Evolutionary conservation across 179 eudicot genomes (phyloP).

Genomic region (Camellia oleifera): DNA sequence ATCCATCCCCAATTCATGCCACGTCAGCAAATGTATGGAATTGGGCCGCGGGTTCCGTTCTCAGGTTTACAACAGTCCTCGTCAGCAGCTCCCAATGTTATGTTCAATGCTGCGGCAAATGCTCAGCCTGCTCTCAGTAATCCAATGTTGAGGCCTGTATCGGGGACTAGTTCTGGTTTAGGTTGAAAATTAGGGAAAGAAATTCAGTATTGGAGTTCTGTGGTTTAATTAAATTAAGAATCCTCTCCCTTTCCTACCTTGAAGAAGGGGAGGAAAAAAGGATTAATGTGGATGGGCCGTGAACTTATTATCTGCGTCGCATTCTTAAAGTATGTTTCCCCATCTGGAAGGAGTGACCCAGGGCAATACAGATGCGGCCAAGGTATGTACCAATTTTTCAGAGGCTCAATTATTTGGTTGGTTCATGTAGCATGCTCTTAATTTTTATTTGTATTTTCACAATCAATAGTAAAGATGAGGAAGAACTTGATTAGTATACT

Average conservation of each 20-base stretch:
- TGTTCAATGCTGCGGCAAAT: conserved; percentile 44
- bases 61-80: conserved; percentile 71
- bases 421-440: not conserved
- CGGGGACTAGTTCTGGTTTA: conserved; percentile 56
- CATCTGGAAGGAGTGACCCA: not conserved
- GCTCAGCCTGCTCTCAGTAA: conserved; percentile 47
- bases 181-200: conserved; percentile 14
- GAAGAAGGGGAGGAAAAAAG: not conserved
- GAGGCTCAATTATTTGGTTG: not conserved
- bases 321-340: no score
- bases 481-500: conserved; percentile 5
- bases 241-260: not conserved
- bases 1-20: conserved; percentile 60
- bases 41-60: conserved; percentile 71
- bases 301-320: not conserved
- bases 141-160: conserved; percentile 52
- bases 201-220: not conserved
- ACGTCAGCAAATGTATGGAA: conserved; percentile 62
- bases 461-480: not conserved
- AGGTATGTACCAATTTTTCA: not conserved
- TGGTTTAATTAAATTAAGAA: not conserved
- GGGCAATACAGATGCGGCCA: conserved; percentile 15
- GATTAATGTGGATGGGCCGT: not conserved
- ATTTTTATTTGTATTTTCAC: conserved; percentile 1
- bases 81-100: conserved; percentile 43